Evolutionary conservation across 352 stramenopile species (phyloP), one percentile per base, ranked within the genome.

Genomic region (Globisporangium uncinulatum): DNA sequence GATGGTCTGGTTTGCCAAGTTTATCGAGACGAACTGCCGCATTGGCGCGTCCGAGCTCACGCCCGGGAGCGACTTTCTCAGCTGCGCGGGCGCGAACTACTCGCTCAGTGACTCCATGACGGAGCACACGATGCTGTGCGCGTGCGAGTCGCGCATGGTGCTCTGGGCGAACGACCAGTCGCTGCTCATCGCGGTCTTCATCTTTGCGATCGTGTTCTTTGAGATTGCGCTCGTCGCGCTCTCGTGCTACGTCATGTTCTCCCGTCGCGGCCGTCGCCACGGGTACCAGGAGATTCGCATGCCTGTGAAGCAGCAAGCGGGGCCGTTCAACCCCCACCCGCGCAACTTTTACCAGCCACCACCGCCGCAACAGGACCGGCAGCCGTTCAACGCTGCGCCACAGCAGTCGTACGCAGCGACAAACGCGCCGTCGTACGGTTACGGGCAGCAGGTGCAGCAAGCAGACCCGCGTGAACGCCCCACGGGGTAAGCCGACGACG

Each of bases 201-300:
- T 93, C 31, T 85, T 84, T 57, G 80, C 79, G 44, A 87, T 93
- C 52, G 83, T 86, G 51, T 73, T 81, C 56, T 81, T 93, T 42
- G 83, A 93, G 69, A 86, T 91, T 44, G 75, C 80, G 64, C 66
- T 93, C 14, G 83, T 93, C 56, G 57, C 71, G 50, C 68, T 93
- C 34, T 91, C 80, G 62, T 93, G 77, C 69, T 93, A 93, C 67
- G 74, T 93, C 47, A 88, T 93, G 63, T 86, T 84, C 62, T 79
- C 83, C 56, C 79, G 80, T 24, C 78, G 80, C 44, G 54, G 73
- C 60, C 74, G 81, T 31, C 80, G 78, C 48, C 73, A 76, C 31
- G 83, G 83, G 21, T 93, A 91, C 65, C 80, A 93, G 62, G 79
- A 93, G 66, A 93, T 93, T 54, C 85, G 80, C 19, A 93, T 93